Evolutionary conservation across 257 asterid genomes (phyloP), one percentile per base, ranked within the genome.

Genomic region (Solanum sejunctum): DNA sequence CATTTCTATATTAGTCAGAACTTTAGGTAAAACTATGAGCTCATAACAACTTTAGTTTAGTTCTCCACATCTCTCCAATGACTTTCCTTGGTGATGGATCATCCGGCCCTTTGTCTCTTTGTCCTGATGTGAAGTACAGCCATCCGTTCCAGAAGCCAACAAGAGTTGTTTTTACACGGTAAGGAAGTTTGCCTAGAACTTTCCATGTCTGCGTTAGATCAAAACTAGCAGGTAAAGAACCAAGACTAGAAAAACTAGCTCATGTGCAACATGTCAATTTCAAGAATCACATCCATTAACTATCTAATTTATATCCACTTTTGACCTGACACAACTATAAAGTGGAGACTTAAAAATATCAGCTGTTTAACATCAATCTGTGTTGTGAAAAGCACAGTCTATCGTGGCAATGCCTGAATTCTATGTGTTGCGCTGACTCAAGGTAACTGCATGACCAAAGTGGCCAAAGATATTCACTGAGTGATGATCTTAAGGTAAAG

Each of bases 81-180:
- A 94, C 99, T 90, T 94, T 96, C 82, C 86, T 93, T 39, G 98
- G 99, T 2, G 94, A 88, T 43, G 99, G 99, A 89, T 96, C 92
- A 28, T 92, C 93, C 0, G 93, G 91, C 26, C 99, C 99, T 90
- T 85, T 92, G 86, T 96, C 99, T 82, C 99, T 91, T 86, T 96
- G 99, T 83, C 99, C 99, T 6, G 99, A 96, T 45, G 97, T 93
- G 86, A 94, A 96, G 88, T 96, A 94, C 89, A 94, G 54, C 97
- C 93, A 92, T 83, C 99, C 99, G 4, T 94, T 87, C 99, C 99
- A 96, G 86, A 92, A 92, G 52, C 99, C 99, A 10, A 93, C 98
- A 60, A 96, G 93, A 52, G 98, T 94, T 43, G 99, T 94, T 86
- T 96, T 96, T 71, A 96, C 97, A 16, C 98, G 94, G 85, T 87